Conservation (phyloP, 345 rosid species). For the Brassica nigra region DNA sequence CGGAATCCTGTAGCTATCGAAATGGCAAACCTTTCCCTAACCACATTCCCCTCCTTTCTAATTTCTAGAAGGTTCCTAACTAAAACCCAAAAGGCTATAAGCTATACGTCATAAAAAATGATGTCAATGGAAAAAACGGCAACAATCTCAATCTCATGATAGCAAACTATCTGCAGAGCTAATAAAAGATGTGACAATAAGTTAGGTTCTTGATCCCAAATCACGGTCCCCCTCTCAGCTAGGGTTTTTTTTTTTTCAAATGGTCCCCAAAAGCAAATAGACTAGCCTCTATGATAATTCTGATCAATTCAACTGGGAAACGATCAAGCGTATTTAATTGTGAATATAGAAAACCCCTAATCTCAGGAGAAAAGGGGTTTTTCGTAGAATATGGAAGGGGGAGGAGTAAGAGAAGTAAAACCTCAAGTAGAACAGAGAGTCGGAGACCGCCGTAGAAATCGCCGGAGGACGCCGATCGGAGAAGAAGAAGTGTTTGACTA, state of each 20-base stretch:
- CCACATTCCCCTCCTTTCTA: conserved; percentile 19
- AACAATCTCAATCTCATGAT: not conserved
- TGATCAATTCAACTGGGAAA: not conserved
- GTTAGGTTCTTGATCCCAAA: conserved; percentile 39
- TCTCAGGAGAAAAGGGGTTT: not conserved
- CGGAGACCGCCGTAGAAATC: not conserved
- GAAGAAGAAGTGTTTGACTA: conserved; percentile 2
- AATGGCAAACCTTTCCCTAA: not conserved
- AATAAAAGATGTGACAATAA: conserved; percentile 1
- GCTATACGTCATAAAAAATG: not conserved
- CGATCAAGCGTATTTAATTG: not conserved
- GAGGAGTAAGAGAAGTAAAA: conserved; percentile 8
- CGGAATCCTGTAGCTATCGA: not conserved
- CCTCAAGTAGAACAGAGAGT: not conserved
- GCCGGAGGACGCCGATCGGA: conserved; percentile 3
- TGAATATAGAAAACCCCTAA: not conserved
- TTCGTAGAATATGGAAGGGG: not conserved
- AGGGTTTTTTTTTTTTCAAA: not conserved
- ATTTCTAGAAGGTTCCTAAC: conserved; percentile 17
- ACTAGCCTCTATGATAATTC: not conserved
- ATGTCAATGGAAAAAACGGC: conserved; percentile 16
- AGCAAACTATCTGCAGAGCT: not conserved
- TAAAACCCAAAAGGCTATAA: not conserved
- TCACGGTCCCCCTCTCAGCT: conserved; percentile 28
- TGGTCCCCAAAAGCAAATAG: conserved; percentile 21